Conservation (phyloP, 352 stramenopile genomes). For the Pythium brachiatum region DNA sequence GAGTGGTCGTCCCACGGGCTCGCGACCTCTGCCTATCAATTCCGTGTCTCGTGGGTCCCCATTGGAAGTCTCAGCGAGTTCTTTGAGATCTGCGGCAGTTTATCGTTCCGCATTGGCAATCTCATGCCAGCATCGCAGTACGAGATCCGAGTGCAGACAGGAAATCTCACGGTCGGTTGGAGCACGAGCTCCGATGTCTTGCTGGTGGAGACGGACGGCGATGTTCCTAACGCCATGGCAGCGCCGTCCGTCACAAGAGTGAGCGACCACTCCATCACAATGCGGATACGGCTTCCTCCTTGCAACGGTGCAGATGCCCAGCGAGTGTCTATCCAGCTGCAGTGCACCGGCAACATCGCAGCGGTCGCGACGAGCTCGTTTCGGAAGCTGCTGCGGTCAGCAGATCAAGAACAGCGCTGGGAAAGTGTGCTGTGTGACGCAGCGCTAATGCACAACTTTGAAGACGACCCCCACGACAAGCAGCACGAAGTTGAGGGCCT, state of each 20-base stretch:
- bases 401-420: conserved; percentile 35
- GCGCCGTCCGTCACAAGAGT: conserved; percentile 38
- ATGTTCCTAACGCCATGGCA: conserved; percentile 40
- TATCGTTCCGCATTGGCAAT: conserved; percentile 32
- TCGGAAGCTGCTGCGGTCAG: conserved; percentile 32
- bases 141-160: conserved; percentile 36
- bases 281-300: conserved; percentile 39
- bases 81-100: conserved; percentile 24
- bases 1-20: conserved; percentile 25
- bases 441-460: conserved; percentile 24
- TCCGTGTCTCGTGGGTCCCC: conserved; percentile 39
- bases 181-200: conserved; percentile 27
- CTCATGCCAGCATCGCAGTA: conserved; percentile 47
- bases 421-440: conserved; percentile 33
- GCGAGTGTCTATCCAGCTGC: conserved; percentile 36
- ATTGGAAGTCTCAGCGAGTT: conserved; percentile 21
- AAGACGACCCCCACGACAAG: conserved; percentile 22
- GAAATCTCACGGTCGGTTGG: conserved; percentile 47
- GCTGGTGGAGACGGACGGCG: conserved; percentile 35
- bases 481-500: conserved; percentile 35
- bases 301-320: conserved; percentile 38
- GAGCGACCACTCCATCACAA: conserved; percentile 36
- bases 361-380: conserved; percentile 31
- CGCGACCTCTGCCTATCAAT: conserved; percentile 29
- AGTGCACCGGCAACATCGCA: conserved; percentile 37